phyloP scores from a whole-genome alignment of 768 basidiomycete species.

The Cubamyces lactineus region DNA sequence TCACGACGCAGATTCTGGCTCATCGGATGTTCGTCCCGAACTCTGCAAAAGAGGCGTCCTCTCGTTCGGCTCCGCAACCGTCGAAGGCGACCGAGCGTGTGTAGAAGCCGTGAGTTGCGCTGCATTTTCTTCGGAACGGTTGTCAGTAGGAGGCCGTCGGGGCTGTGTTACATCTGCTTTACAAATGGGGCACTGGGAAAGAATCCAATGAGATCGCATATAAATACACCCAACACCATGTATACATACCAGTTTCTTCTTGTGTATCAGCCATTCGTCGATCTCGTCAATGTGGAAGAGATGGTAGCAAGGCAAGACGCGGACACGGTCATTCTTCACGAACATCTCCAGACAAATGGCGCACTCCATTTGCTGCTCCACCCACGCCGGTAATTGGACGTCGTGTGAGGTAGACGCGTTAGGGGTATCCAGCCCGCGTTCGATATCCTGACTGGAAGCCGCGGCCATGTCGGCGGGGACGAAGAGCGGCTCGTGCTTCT shows the following conservation, averaged over 20 bases:
- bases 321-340: slow-evolving; percentile 83
- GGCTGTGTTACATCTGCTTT: slow-evolving; percentile 86
- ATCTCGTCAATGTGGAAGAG: slow-evolving; percentile 93
- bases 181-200: slow-evolving; percentile 81
- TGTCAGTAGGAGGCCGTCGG: slow-evolving; percentile 1
- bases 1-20: background rate
- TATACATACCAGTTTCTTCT: slow-evolving; percentile 84
- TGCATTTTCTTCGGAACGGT: background rate
- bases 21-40: slow-evolving; percentile 8
- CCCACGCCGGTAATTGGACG: slow-evolving; percentile 63
- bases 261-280: slow-evolving; percentile 89
- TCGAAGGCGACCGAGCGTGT: background rate
- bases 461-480: slow-evolving; percentile 22
- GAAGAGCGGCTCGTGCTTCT: slow-evolving; percentile 62
- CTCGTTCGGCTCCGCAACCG: slow-evolving; percentile 3
- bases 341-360: slow-evolving; percentile 93
- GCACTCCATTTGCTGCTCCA: slow-evolving; percentile 82
- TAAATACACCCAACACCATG: background rate
- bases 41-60: slow-evolving; percentile 18
- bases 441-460: slow-evolving; percentile 22
- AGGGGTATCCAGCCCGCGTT: slow-evolving; percentile 24
- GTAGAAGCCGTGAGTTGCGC: background rate
- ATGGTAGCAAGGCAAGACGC: slow-evolving; percentile 92
- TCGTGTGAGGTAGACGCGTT: slow-evolving; percentile 29
- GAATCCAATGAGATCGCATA: background rate